These are phyloP conservation scores for Beauveria varroae DNA, from an alignment of 2,329 filamentous ascomycete genomes.

Conservation along the genomic window DNA sequence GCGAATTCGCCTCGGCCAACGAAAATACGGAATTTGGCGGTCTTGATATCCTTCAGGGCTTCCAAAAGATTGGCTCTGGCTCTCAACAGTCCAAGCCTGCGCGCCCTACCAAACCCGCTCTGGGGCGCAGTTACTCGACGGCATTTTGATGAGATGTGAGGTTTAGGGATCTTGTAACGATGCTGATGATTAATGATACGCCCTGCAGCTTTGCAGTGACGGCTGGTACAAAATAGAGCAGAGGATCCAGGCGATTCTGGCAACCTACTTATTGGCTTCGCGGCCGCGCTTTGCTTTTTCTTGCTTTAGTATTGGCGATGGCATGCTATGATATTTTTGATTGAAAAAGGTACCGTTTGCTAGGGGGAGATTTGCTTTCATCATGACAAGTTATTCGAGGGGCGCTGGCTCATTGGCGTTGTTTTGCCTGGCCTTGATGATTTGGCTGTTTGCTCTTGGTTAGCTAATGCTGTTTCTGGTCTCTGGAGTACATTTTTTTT, in stretches of 20 bases:
- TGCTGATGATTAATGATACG: constrained; percentile 11
- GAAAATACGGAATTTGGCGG: constrained; percentile 49
- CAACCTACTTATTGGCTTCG: constrained; percentile 6
- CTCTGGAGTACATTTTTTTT: constrained; percentile 17
- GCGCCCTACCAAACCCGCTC: constrained; percentile 26
- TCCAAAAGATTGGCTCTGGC: constrained; percentile 61
- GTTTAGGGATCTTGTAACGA: constrained; percentile 13
- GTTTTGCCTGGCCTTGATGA: constrained; percentile 7
- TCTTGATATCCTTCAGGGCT: constrained; percentile 67
- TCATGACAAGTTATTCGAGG: constrained; percentile 18
- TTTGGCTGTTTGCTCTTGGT: constrained; percentile 12
- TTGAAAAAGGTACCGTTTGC: constrained; percentile 15
- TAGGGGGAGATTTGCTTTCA: not conserved
- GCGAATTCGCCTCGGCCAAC: constrained; percentile 32
- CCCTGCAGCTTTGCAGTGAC: not conserved
- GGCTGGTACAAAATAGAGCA: constrained; percentile 8
- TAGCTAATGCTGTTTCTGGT: constrained; percentile 16
- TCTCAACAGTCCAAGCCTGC: constrained; percentile 25
- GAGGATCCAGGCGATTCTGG: constrained; percentile 8
- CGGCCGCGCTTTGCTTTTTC: not conserved
- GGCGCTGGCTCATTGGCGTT: constrained; percentile 15
- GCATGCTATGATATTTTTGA: constrained; percentile 17
- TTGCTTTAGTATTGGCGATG: not conserved
- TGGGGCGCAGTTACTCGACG: constrained; percentile 31
- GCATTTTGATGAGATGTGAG: constrained; percentile 23